These are phyloP conservation scores for Diaporthe ampelina DNA, from an alignment of 2,329 filamentous ascomycete genomes.

Conservation along the genomic window DNA sequence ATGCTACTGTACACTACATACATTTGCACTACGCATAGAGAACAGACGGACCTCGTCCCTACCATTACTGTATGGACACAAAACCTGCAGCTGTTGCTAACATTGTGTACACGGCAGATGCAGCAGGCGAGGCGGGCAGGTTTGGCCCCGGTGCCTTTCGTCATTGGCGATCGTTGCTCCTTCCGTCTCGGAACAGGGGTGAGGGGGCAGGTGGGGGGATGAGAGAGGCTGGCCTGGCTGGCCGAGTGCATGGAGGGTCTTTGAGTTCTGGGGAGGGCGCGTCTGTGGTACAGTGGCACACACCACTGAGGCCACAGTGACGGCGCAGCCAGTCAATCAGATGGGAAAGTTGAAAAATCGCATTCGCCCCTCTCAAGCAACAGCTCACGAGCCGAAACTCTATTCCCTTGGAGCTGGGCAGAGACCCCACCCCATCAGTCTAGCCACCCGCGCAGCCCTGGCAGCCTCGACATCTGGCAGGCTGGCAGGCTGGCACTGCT, in stretches of 20 bases:
- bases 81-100: background rate
- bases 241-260: background rate
- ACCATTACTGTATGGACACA: background rate
- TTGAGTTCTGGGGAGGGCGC: slow-evolving; percentile 17
- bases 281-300: slow-evolving; percentile 1
- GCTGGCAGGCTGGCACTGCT: background rate
- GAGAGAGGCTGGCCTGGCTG: background rate
- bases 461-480: background rate
- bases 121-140: background rate
- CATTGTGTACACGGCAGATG: slow-evolving; percentile 6
- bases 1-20: no score
- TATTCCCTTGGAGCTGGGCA: slow-evolving; percentile 9
- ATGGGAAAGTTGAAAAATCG: slow-evolving; percentile 41
- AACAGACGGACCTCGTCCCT: background rate
- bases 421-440: background rate
- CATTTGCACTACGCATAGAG: no score
- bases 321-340: slow-evolving; percentile 19
- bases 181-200: slow-evolving; percentile 7
- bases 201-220: background rate
- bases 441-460: background rate
- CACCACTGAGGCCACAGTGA: background rate
- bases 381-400: slow-evolving; percentile 29
- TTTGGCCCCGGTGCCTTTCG: slow-evolving; percentile 14
- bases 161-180: slow-evolving; percentile 30
- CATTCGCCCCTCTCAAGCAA: slow-evolving; percentile 31